Percentiles rank a stretch among this genome's conserved stretches.
phyloP scores from a whole-genome alignment of 768 basidiomycete genomes.

The Suillus occidentalis region DNA sequence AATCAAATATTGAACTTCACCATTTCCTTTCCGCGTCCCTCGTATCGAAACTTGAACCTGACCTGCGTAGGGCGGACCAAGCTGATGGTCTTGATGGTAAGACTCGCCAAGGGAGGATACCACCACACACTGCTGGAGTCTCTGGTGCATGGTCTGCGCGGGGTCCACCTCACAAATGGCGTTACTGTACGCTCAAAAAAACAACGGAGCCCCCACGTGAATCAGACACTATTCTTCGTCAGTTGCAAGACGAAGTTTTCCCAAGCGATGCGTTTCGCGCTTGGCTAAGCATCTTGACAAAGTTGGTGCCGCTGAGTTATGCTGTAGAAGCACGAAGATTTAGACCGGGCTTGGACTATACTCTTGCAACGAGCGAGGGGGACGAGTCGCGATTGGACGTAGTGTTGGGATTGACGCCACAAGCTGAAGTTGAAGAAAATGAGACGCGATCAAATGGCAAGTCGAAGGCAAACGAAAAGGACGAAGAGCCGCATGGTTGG shows the following conservation, averaged over 20 bases:
- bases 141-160: conserved; percentile 64
- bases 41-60: conserved; percentile 62
- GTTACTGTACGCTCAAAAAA: conserved; percentile 72
- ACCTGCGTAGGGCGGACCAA: conserved; percentile 62
- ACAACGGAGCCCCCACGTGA: conserved; percentile 5
- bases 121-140: conserved; percentile 66
- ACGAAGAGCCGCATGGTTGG: conserved; percentile 52
- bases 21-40: conserved; percentile 76
- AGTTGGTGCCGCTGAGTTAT: conserved; percentile 70
- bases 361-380: conserved; percentile 85
- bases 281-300: conserved; percentile 79
- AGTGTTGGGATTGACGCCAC: conserved; percentile 83
- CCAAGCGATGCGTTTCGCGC: conserved; percentile 81
- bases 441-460: conserved; percentile 27
- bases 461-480: conserved; percentile 31
- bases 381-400: conserved; percentile 83
- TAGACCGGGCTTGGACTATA: conserved; percentile 92
- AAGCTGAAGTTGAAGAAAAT: conserved; percentile 36
- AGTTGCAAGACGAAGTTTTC: conserved; percentile 76
- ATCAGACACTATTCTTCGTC: conserved; percentile 20
- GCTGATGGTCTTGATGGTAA: conserved; percentile 58
- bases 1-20: conserved; percentile 87
- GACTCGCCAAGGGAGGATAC: conserved; percentile 53
- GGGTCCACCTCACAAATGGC: conserved; percentile 94
- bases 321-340: conserved; percentile 84